Conservation (phyloP, 1,284 basidiomycete species). For the Cryptococcus sp. region DNA sequence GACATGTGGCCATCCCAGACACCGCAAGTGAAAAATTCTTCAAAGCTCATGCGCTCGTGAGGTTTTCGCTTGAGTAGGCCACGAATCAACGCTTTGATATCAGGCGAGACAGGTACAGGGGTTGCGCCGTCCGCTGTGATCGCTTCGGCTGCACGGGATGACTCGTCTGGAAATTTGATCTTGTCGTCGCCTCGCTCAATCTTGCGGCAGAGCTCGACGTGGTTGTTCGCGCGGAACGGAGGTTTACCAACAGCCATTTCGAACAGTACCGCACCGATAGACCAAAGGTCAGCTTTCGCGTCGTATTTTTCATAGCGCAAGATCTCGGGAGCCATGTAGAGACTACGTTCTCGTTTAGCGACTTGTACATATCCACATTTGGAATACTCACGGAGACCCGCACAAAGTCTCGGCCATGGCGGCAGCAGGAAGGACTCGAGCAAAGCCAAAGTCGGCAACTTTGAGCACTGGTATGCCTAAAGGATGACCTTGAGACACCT, state of each 20-base stretch:
- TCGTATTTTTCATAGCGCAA: slow-evolving; percentile 97
- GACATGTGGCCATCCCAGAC: slow-evolving; percentile 78
- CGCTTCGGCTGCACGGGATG: slow-evolving; percentile 49
- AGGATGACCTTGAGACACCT: slow-evolving; percentile 82
- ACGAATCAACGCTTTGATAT: slow-evolving; percentile 87
- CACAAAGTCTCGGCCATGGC: slow-evolving; percentile 97
- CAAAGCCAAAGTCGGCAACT: slow-evolving; percentile 98
- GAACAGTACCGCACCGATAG: slow-evolving; percentile 92
- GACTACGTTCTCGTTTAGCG: slow-evolving; percentile 53
- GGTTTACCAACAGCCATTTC: slow-evolving; percentile 93
- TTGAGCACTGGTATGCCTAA: slow-evolving; percentile 91
- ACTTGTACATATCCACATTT: neutral
- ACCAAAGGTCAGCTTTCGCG: slow-evolving; percentile 97
- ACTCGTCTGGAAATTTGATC: slow-evolving; percentile 90
- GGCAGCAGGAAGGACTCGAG: slow-evolving; percentile 83
- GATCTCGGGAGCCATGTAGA: slow-evolving; percentile 99
- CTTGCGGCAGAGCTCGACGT: slow-evolving; percentile 90
- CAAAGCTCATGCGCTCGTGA: slow-evolving; percentile 80
- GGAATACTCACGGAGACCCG: slow-evolving; percentile 78
- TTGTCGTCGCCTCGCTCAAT: slow-evolving; percentile 76
- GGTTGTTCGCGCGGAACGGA: slow-evolving; percentile 92
- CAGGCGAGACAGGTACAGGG: slow-evolving; percentile 64
- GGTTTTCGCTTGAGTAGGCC: slow-evolving; percentile 80
- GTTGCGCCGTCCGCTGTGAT: slow-evolving; percentile 26
- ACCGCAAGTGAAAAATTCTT: slow-evolving; percentile 85